phyloP scores from a whole-genome alignment of 768 basidiomycete species.

The Termitomyces sp. region DNA sequence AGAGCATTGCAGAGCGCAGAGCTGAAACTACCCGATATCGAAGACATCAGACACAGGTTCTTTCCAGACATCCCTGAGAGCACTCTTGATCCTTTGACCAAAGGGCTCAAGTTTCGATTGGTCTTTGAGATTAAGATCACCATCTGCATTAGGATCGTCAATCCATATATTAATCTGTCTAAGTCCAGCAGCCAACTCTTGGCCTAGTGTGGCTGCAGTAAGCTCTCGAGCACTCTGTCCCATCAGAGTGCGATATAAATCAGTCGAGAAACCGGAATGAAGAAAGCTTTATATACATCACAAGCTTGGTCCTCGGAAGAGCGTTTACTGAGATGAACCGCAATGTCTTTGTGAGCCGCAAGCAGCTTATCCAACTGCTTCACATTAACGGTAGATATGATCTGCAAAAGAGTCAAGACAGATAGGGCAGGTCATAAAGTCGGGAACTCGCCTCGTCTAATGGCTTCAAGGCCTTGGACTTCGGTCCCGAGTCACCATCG shows the following conservation, averaged over 20 bases:
- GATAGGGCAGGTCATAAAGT: constrained; percentile 1
- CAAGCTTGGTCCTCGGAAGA: constrained; percentile 78
- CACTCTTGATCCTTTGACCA: constrained; percentile 51
- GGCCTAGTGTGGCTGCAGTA: constrained; percentile 71
- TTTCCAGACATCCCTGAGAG: constrained; percentile 72
- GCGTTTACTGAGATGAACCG: constrained; percentile 60
- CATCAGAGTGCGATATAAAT: not conserved
- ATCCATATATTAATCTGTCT: constrained; percentile 51
- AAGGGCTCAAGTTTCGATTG: constrained; percentile 37
- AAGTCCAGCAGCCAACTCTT: constrained; percentile 72
- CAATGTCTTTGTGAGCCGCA: constrained; percentile 58
- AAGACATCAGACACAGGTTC: constrained; percentile 69
- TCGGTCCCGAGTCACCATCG: constrained; percentile 21
- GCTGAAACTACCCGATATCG: constrained; percentile 59
- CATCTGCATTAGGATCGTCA: constrained; percentile 36
- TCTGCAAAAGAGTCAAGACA: constrained; percentile 26
- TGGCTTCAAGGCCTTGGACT: constrained; percentile 39
- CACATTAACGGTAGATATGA: constrained; percentile 42
- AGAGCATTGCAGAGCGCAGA: not conserved
- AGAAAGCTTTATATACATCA: constrained; percentile 45
- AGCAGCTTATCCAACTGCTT: constrained; percentile 54
- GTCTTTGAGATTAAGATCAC: constrained; percentile 40
- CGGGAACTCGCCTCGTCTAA: constrained; percentile 62
- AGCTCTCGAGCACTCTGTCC: constrained; percentile 79
- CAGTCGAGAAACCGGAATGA: not conserved